A percentile compares a stretch with the other conserved stretches of the same genome.
Conservation (phyloP, 495 filamentous ascomycete genomes). For the Thozetella sp. region DNA sequence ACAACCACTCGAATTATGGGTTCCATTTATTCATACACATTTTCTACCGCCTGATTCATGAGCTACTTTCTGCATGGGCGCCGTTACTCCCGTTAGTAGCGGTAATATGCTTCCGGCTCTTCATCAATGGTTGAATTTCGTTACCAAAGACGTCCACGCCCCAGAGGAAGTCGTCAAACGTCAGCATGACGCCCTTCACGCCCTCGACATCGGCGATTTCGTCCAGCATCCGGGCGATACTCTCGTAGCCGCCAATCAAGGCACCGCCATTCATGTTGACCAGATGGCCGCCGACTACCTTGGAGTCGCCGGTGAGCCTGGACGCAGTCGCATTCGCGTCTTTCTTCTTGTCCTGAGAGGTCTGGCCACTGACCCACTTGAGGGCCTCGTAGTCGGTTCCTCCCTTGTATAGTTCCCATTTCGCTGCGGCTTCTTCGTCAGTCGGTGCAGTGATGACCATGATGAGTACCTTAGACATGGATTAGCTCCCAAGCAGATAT, state of each 20-base stretch:
- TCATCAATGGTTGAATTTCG: constrained; percentile 27
- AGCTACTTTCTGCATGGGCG: no score
- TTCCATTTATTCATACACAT: no score
- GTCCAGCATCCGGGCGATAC: constrained; percentile 27
- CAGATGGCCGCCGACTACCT: background rate
- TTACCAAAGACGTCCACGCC: constrained; percentile 26
- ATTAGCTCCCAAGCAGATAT: background rate
- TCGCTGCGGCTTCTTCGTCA: constrained; percentile 23
- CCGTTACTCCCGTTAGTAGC: background rate
- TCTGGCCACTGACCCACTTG: constrained; percentile 26
- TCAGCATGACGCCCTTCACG: constrained; percentile 33
- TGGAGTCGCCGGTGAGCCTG: constrained; percentile 8
- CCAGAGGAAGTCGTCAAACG: constrained; percentile 27
- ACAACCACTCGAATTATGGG: no score
- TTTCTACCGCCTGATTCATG: no score
- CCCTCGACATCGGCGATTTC: constrained; percentile 24
- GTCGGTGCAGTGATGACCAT: constrained; percentile 32
- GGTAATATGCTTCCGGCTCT: constrained; percentile 10
- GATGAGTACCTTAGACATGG: constrained; percentile 23
- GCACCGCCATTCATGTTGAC: constrained; percentile 30
- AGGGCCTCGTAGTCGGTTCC: constrained; percentile 24
- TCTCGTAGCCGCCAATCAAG: constrained; percentile 26
- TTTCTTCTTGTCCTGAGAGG: constrained; percentile 24
- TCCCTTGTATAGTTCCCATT: constrained; percentile 31
- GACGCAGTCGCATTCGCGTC: constrained; percentile 24